Percentiles rank a stretch among this genome's conserved stretches.
Evolutionary conservation across 2,329 filamentous ascomycete genomes (phyloP).

Genomic region (Alternaria postmessia): DNA sequence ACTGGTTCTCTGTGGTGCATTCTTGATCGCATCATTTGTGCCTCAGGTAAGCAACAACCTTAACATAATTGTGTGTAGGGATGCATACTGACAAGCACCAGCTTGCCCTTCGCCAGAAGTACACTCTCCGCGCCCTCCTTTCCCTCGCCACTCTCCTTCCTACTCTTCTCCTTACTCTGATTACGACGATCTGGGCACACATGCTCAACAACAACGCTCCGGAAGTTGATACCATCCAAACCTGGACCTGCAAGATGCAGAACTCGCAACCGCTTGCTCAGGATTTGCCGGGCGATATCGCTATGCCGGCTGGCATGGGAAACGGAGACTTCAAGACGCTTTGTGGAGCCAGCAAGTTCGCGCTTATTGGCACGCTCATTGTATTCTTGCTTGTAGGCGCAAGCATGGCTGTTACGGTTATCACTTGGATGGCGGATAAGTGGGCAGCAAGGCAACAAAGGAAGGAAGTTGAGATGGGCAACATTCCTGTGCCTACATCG

Average conservation of each 20-base stretch:
- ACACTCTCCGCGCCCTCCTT: conserved; percentile 51
- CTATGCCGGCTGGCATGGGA: conserved; percentile 39
- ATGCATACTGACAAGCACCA: conserved; percentile 21
- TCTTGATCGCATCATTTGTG: conserved; percentile 45
- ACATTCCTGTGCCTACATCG: conserved; percentile 13
- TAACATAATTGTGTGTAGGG: not conserved
- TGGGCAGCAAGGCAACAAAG: conserved; percentile 41
- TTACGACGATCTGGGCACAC: conserved; percentile 52
- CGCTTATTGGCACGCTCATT: conserved; percentile 54
- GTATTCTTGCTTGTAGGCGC: conserved; percentile 51
- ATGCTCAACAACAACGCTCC: conserved; percentile 48
- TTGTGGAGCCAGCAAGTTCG: conserved; percentile 56
- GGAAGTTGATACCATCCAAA: conserved; percentile 50
- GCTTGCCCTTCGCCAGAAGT: conserved; percentile 43
- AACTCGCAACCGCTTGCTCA: conserved; percentile 26
- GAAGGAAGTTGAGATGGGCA: conserved; percentile 44
- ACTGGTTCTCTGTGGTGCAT: conserved; percentile 50
- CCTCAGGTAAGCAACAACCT: conserved; percentile 38
- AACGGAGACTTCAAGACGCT: conserved; percentile 50
- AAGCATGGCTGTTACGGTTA: conserved; percentile 43
- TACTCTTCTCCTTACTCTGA: conserved; percentile 50
- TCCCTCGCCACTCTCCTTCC: conserved; percentile 48
- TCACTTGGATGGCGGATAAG: conserved; percentile 51
- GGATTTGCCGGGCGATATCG: conserved; percentile 29
- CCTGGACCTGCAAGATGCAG: conserved; percentile 52